A percentile compares a stretch with the other conserved stretches of the same genome.
phyloP scores from a whole-genome alignment of 2,329 filamentous ascomycete genomes.

The Shiraia sp. region DNA sequence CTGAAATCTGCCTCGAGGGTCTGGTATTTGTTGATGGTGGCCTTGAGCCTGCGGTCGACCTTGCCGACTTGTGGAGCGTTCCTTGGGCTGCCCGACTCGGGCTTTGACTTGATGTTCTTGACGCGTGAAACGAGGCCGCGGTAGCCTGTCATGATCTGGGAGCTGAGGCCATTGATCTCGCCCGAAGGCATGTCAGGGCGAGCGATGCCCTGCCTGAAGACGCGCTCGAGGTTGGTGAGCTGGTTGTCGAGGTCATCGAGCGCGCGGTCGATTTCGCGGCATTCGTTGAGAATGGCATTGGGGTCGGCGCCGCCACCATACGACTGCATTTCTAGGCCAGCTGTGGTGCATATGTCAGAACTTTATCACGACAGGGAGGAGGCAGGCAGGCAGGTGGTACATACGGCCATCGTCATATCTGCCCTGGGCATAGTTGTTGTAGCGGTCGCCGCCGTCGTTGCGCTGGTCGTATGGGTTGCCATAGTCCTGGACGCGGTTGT shows the following conservation, averaged over 20 bases:
- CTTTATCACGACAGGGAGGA: too few relatives aligned
- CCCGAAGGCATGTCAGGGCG: conserved; percentile 75
- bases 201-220: conserved; percentile 73
- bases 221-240: conserved; percentile 70
- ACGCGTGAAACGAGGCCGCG: conserved; percentile 78
- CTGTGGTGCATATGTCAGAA: too few relatives aligned
- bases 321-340: too few relatives aligned
- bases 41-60: conserved; percentile 77
- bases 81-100: conserved; percentile 71
- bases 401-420: conserved; percentile 39
- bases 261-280: conserved; percentile 75
- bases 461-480: conserved; percentile 50
- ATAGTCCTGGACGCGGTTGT: conserved; percentile 47
- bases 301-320: conserved; percentile 59
- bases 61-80: conserved; percentile 81
- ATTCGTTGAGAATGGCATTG: conserved; percentile 82
- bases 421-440: conserved; percentile 57
- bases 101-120: conserved; percentile 79
- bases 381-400: too few relatives aligned
- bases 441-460: conserved; percentile 52
- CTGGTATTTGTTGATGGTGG: conserved; percentile 81
- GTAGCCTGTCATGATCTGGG: conserved; percentile 83
- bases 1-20: conserved; percentile 78
- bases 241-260: conserved; percentile 75
- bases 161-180: conserved; percentile 71